Percentiles rank a stretch among this genome's conserved stretches.
Evolutionary conservation across 257 asterid genomes (phyloP).

Genomic region (Solanum peruvianum): DNA sequence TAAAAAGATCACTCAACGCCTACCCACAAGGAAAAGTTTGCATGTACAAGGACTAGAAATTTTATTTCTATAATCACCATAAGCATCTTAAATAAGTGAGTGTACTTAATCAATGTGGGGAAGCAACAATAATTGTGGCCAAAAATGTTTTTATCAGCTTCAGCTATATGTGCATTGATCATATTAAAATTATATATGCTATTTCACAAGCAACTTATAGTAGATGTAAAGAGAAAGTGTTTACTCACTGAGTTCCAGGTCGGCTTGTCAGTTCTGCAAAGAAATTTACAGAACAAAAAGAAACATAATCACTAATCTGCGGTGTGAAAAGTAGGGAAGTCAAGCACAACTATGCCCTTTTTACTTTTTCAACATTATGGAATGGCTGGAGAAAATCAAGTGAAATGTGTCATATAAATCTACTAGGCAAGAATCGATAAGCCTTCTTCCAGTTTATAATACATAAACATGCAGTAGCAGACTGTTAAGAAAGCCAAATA

Average conservation of each 20-base stretch:
- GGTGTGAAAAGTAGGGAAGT: background rate
- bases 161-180: background rate
- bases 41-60: background rate
- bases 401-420: background rate
- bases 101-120: background rate
- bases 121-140: background rate
- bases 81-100: background rate
- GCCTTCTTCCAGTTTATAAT: background rate
- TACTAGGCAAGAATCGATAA: background rate
- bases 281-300: background rate
- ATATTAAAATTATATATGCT: background rate
- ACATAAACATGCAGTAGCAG: background rate
- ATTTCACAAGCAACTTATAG: background rate
- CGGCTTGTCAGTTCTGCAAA: constrained; percentile 77
- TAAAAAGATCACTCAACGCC: background rate
- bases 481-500: background rate
- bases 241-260: constrained; percentile 90
- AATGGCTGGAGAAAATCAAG: background rate
- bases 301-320: constrained; percentile 10
- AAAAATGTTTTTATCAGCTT: background rate
- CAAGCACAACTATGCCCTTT: background rate
- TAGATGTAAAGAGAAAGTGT: background rate
- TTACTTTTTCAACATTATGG: background rate
- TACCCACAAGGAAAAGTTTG: background rate
- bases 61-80: background rate